A percentile compares a stretch with the other conserved stretches of the same genome.
Conservation (phyloP, 1,284 basidiomycete species). For the Ganoderma sp. region DNA sequence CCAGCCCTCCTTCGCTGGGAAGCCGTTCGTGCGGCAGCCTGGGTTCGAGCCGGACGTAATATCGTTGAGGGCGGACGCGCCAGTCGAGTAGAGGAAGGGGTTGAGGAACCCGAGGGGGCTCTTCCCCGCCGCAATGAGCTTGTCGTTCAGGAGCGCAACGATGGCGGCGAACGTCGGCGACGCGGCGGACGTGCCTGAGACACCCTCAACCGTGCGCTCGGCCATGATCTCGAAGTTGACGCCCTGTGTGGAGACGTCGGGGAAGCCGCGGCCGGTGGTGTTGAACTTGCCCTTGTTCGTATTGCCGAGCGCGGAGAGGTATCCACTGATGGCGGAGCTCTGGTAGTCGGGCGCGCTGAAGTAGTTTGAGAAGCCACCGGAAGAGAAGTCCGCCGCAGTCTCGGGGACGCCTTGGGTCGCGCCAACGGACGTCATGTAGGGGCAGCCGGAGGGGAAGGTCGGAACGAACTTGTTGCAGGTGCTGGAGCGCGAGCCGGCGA, state of each 20-base stretch:
- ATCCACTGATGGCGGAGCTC: constrained; percentile 17
- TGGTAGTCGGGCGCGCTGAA: constrained; percentile 27
- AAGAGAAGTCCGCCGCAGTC: constrained; percentile 48
- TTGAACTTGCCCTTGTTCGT: constrained; percentile 57
- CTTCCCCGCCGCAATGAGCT: constrained; percentile 55
- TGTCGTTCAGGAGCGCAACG: constrained; percentile 65
- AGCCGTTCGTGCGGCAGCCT: constrained; percentile 45
- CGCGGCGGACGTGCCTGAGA: constrained; percentile 48
- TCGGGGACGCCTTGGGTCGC: constrained; percentile 56
- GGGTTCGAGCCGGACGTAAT: constrained; percentile 33
- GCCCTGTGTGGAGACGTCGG: constrained; percentile 31
- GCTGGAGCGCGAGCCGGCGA: constrained; percentile 60
- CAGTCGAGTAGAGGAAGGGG: constrained; percentile 54
- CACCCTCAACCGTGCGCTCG: constrained; percentile 49
- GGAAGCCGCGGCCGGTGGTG: constrained; percentile 41
- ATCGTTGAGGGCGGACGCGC: constrained; percentile 35
- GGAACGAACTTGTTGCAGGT: constrained; percentile 63
- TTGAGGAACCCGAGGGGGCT: constrained; percentile 65
- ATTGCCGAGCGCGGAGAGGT: constrained; percentile 7
- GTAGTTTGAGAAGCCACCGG: constrained; percentile 43
- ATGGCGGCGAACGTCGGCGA: constrained; percentile 60
- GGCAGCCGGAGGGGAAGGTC: constrained; percentile 70
- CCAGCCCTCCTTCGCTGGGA: constrained; percentile 35
- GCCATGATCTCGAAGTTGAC: constrained; percentile 59
- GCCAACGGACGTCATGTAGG: constrained; percentile 64